Base-by-base conservation (phyloP, 768 basidiomycete genomes). In the Suillus subaureus region DNA sequence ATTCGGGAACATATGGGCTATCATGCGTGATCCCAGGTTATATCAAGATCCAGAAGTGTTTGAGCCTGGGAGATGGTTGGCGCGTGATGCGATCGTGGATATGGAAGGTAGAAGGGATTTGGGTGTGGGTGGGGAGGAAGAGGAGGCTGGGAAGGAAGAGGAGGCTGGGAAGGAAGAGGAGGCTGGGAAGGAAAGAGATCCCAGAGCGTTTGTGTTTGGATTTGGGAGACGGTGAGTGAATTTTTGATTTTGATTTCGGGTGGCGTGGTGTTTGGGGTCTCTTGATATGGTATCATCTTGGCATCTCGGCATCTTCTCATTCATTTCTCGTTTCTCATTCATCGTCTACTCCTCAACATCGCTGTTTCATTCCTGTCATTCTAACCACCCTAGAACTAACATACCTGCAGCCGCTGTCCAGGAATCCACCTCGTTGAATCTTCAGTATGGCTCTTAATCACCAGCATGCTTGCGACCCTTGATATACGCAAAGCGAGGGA, bases 361-460 rank as follows among this genome's bases (percentile, higher is more conserved):
- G 6, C 4, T 16, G 0, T 42, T 42, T n/a, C 45, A n/a, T 45
- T n/a, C 23, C 2, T 47, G 3, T 26, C 23, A 3, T 8, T 6
- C 26, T 26, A 2, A 4, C 3, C 16, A 13, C 6, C 47, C 23
- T 12, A 16, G 15, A 26, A 52, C 51, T 28, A 8, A 52, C 15
- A 8, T 8, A 33, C 51, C 16, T 9, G 6, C 18, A 87, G 88
- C 61, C 83, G 82, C 40, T 91, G 90, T 72, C 90, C 90, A 1
- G 90, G 90, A 16, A 70, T 75, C 47, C 77, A 89, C 71, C 82
- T 91, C 39, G 85, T 86, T 64, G 90, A 91, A 66, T 82, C 84
- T 4, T 87, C 87, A 1, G 75, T 83, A 43, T 91, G 89, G 87
- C 72, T 89, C 28, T 75, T 87, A 18, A 78, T 87, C 21, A 82